Percentiles rank a stretch among this genome's conserved stretches.
Evolutionary conservation across 208 protist species (phyloP).

Genomic region (Acanthamoeba sp.): DNA sequence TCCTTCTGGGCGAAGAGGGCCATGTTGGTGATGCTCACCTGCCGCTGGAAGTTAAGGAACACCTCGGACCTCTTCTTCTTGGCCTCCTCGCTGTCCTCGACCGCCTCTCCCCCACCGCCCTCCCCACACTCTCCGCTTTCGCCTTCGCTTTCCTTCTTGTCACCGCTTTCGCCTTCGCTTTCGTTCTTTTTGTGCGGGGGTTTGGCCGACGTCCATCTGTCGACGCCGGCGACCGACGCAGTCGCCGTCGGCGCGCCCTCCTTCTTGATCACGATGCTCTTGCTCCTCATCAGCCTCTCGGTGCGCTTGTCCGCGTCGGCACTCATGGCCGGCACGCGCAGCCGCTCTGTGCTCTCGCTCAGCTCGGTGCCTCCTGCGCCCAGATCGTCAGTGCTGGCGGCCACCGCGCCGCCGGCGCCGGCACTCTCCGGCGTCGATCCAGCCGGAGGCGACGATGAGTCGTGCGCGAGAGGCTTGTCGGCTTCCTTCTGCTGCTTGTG

Average conservation of each 20-base stretch:
- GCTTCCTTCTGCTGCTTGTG: background rate
- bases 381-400: too few relatives aligned
- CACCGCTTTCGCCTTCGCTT: background rate
- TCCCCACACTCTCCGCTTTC: background rate
- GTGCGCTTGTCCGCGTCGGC: background rate
- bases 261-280: background rate
- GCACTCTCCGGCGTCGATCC: background rate
- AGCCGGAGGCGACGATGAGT: too few relatives aligned
- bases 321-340: background rate
- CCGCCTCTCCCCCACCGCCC: background rate
- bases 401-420: background rate
- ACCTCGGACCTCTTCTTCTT: background rate
- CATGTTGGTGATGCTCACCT: conserved; percentile 69
- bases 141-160: background rate
- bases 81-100: background rate
- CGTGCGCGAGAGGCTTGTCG: background rate
- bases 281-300: background rate
- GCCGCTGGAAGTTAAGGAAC: conserved; percentile 52
- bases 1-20: conserved; percentile 60
- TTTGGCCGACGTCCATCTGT: background rate
- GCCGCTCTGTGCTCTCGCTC: background rate
- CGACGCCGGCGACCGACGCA: background rate
- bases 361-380: too few relatives aligned
- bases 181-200: background rate
- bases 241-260: background rate